Percentiles rank a stretch among this genome's conserved stretches.
phyloP scores from a whole-genome alignment of 2,329 filamentous ascomycete species.

The Neonectria neomacrospora region DNA sequence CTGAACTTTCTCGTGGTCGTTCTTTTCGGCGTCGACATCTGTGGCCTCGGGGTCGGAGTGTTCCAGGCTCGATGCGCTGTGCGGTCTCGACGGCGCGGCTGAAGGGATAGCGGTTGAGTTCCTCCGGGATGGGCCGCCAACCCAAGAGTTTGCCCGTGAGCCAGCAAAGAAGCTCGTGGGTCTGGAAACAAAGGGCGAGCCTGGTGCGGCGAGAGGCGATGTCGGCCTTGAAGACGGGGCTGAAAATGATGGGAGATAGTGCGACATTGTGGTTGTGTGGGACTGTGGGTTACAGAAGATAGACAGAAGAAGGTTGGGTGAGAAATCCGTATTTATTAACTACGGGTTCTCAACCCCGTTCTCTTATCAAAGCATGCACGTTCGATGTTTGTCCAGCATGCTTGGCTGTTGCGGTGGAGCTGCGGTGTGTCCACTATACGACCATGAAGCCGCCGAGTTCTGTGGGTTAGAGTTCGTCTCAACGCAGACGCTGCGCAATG shows the following conservation, averaged over 20 bases:
- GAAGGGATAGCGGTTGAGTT: slow-evolving; percentile 20
- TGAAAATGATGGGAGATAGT: slow-evolving; percentile 39
- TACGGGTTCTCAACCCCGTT: slow-evolving; percentile 18
- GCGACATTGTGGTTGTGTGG: slow-evolving; percentile 32
- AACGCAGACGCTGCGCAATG: not conserved
- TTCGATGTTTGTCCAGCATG: slow-evolving; percentile 23
- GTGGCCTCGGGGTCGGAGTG: slow-evolving; percentile 31
- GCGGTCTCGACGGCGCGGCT: slow-evolving; percentile 5
- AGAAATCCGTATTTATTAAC: slow-evolving; percentile 9
- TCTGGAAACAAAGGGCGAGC: slow-evolving; percentile 33
- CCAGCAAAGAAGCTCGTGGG: slow-evolving; percentile 38
- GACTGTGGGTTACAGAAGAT: slow-evolving; percentile 11
- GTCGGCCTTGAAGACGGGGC: slow-evolving; percentile 36
- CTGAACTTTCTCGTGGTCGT: slow-evolving; percentile 27
- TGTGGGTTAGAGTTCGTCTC: slow-evolving; percentile 20
- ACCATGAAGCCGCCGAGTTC: slow-evolving; percentile 39
- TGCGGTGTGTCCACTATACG: slow-evolving; percentile 35
- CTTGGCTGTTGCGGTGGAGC: slow-evolving; percentile 30
- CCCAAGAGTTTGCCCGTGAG: slow-evolving; percentile 35
- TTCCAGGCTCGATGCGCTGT: slow-evolving; percentile 21
- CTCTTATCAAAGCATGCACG: slow-evolving; percentile 25
- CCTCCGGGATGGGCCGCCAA: slow-evolving; percentile 26
- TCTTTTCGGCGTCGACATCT: slow-evolving; percentile 30
- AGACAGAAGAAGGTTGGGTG: slow-evolving; percentile 2
- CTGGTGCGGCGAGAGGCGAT: slow-evolving; percentile 3